Evolutionary conservation across 805 yeast genomes (phyloP), one percentile per base, ranked within the genome.

Genomic region (Candida wancherniae): DNA sequence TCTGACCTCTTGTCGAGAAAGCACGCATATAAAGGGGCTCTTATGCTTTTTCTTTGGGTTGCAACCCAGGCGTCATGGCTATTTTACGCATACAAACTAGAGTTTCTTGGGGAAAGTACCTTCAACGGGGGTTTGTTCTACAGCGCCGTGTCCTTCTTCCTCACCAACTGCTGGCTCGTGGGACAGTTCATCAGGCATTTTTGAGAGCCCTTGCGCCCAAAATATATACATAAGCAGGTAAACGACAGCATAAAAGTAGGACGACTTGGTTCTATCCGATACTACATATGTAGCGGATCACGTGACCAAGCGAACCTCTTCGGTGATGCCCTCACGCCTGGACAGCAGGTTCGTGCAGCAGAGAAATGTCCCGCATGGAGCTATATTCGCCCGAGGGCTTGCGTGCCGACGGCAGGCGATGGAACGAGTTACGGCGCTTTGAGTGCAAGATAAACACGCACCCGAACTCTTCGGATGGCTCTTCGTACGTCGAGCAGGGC

Each of bases 381-480:
- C 58, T 92, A 26, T 90, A 84, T 53, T 88, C 97, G 0, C 96
- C 96, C 5, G 97, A 92, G 58, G 98, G 98, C 4, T 69, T 92
- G 27, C 69, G 98, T 42, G 65, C 81, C 9, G 97, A 92, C 55
- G 98, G 98, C 2, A 76, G 98, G 47, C 71, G 98, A 40, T 87
- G 92, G 87, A 86, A 90, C 49, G 98, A 92, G 56, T 69, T 88
- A 25, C 77, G 97, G 29, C 71, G 79, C 18, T 84, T 92, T 49
- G 75, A 75, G 22, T 84, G 95, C 51, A 73, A 77, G 12, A 77
- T 85, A 32, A 86, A 86, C 50, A 87, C 97, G 1, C 97, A 88
- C 49, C 86, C 95, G 5, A 75, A 71, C 45, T 73, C 88, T 1
- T 72, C 92, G 2, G 97, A 90, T 58, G 98, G 97, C 5, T 88